phyloP scores from a whole-genome alignment of 2,329 filamentous ascomycete species.

The Cryphonectria japonica region DNA sequence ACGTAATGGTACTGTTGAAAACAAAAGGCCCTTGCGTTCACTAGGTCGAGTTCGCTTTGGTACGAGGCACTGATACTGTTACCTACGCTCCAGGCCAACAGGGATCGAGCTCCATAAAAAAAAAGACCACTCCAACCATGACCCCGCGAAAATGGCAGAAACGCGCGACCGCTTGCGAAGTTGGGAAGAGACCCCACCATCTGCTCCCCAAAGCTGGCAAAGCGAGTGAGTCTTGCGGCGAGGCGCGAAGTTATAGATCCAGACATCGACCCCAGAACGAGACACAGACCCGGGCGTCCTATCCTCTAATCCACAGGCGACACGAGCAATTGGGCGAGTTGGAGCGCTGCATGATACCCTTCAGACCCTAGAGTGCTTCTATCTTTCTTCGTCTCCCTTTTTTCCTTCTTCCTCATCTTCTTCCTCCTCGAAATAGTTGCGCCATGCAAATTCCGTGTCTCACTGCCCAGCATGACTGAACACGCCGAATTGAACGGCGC shows the following conservation, averaged over 20 bases:
- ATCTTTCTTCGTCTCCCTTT: background rate
- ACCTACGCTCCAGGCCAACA: background rate
- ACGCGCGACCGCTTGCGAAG: slow-evolving; percentile 30
- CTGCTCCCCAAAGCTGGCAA: slow-evolving; percentile 4
- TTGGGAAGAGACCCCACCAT: slow-evolving; percentile 30
- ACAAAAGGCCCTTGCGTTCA: slow-evolving; percentile 1
- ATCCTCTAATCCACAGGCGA: slow-evolving; percentile 15
- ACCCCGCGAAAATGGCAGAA: slow-evolving; percentile 30
- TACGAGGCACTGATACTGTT: background rate
- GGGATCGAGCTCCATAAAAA: slow-evolving; percentile 22
- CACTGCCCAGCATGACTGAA: slow-evolving; percentile 52
- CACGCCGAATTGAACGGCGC: slow-evolving; percentile 46
- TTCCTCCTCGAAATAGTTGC: slow-evolving; percentile 27
- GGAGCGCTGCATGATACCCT: slow-evolving; percentile 25
- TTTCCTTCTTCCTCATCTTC: slow-evolving; percentile 1
- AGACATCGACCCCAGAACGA: background rate
- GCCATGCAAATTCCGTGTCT: slow-evolving; percentile 42
- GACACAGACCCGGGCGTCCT: slow-evolving; percentile 7
- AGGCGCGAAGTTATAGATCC: slow-evolving; percentile 3
- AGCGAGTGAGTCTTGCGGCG: slow-evolving; percentile 29
- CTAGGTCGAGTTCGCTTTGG: too few relatives aligned
- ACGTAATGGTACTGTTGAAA: slow-evolving; percentile 5
- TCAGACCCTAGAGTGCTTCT: slow-evolving; percentile 14
- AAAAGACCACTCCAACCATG: slow-evolving; percentile 9
- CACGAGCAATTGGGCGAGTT: slow-evolving; percentile 19